A percentile compares a stretch with the other conserved stretches of the same genome.
Evolutionary conservation across 2,329 filamentous ascomycete genomes (phyloP).

Genomic region (Penicillium sclerotigenum): DNA sequence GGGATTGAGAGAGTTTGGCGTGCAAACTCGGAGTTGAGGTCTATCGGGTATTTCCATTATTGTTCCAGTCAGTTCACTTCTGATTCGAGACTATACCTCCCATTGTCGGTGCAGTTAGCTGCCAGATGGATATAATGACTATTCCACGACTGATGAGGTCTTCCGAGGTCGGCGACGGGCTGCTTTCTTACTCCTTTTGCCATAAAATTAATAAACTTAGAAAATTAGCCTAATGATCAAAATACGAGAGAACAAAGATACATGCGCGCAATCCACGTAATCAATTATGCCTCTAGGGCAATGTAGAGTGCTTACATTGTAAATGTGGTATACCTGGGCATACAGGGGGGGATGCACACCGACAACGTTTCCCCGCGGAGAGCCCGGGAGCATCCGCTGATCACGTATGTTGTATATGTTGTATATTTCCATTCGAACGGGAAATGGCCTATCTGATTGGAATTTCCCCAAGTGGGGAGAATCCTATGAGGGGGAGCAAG

Average conservation of each 20-base stretch:
- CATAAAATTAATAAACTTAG: too few species aligned
- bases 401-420: too few species aligned
- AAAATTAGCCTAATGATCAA: not conserved
- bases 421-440: not conserved
- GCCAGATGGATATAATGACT: not conserved
- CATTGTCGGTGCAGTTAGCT: not conserved
- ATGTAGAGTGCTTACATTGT: not conserved
- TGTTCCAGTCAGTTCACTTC: too few species aligned
- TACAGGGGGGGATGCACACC: too few species aligned
- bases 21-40: not conserved
- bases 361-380: too few species aligned
- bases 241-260: not conserved
- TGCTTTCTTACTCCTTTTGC: not conserved
- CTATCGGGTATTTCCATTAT: not conserved
- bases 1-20: not conserved
- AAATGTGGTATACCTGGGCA: too few species aligned
- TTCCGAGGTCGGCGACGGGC: not conserved
- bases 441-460: not conserved
- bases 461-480: not conserved
- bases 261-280: not conserved
- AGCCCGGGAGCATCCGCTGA: not conserved
- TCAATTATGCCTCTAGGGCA: not conserved
- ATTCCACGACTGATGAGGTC: not conserved
- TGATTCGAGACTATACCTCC: not conserved
- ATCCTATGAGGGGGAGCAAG: constrained; percentile 1